Conservation (phyloP, 805 yeast species). For the Priceomyces castillae region DNA sequence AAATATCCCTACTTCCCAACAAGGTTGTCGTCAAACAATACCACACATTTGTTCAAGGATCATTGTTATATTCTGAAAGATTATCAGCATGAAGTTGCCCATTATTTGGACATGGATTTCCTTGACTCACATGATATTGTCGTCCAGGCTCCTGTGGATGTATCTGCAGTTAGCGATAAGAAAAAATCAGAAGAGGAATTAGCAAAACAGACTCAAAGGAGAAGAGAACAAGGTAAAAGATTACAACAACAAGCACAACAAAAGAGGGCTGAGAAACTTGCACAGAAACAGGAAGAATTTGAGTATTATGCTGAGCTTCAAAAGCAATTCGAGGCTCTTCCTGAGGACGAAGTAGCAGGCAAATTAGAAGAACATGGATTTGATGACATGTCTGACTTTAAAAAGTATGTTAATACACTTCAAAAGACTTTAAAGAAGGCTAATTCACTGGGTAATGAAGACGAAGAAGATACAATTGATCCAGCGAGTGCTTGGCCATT, state of each 20-base stretch:
- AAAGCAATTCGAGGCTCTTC: conserved; percentile 47
- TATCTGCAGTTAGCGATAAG: conserved; percentile 58
- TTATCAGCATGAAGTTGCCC: conserved; percentile 61
- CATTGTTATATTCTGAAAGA: conserved; percentile 74
- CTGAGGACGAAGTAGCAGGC: conserved; percentile 52
- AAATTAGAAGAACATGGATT: conserved; percentile 71
- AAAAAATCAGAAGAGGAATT: conserved; percentile 85
- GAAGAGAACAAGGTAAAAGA: conserved; percentile 81
- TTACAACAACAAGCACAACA: conserved; percentile 92
- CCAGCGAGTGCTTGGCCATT: conserved; percentile 67
- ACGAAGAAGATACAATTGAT: conserved; percentile 29
- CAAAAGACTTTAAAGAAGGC: conserved; percentile 71
- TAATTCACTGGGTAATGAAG: conserved; percentile 53
- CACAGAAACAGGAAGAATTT: conserved; percentile 77
- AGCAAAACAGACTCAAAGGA: conserved; percentile 68
- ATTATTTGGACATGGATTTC: conserved; percentile 56
- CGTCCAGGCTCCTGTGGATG: conserved; percentile 72
- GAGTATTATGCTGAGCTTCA: conserved; percentile 64
- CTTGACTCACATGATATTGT: conserved; percentile 71
- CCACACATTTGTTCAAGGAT: conserved; percentile 65
- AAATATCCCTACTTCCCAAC: conserved; percentile 93
- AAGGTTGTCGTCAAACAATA: conserved; percentile 60
- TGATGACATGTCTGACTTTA: conserved; percentile 68
- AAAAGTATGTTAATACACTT: conserved; percentile 59
- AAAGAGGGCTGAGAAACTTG: conserved; percentile 72